These are phyloP conservation scores for Neodidymelliopsis sp. DNA, from an alignment of 2,329 filamentous ascomycete genomes.

Conservation along the genomic window DNA sequence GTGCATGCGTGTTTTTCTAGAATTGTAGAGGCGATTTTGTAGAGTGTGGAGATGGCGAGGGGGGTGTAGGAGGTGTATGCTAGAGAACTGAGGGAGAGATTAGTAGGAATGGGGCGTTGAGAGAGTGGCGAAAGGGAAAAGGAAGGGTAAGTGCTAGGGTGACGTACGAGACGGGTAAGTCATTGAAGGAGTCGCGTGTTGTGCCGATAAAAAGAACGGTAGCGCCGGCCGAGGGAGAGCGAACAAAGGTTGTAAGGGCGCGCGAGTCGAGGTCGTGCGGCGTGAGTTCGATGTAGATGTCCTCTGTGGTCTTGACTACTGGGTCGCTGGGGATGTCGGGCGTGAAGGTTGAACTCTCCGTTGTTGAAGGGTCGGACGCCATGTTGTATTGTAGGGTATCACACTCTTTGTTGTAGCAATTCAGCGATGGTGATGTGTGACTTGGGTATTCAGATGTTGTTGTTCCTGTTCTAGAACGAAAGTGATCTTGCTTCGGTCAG, in stretches of 20 bases:
- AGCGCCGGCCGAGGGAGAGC: slow-evolving; percentile 56
- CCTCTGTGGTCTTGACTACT: slow-evolving; percentile 36
- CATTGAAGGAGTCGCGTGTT: slow-evolving; percentile 76
- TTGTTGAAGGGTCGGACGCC: slow-evolving; percentile 24
- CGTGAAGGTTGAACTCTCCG: slow-evolving; percentile 36
- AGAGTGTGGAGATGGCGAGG: slow-evolving; percentile 73
- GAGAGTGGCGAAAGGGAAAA: too few species aligned
- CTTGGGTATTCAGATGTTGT: neutral
- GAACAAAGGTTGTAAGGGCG: slow-evolving; percentile 69
- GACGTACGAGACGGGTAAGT: slow-evolving; percentile 74
- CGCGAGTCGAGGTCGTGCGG: slow-evolving; percentile 65
- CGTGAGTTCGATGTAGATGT: slow-evolving; percentile 74
- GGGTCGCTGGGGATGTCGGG: slow-evolving; percentile 38
- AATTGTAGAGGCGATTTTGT: slow-evolving; percentile 67
- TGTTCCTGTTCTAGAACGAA: too few species aligned
- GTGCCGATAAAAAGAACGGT: slow-evolving; percentile 62
- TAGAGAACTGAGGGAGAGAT: too few species aligned
- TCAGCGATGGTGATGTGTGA: neutral
- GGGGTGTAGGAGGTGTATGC: slow-evolving; percentile 78
- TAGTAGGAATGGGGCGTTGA: too few species aligned
- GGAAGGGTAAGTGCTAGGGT: too few species aligned
- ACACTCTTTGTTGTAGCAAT: neutral
- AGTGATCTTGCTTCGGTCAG: too few species aligned
- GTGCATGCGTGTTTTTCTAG: slow-evolving; percentile 68
- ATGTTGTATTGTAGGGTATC: neutral